These are phyloP conservation scores for Pythium diclinum DNA, from an alignment of 352 stramenopile genomes.

Conservation along the genomic window DNA sequence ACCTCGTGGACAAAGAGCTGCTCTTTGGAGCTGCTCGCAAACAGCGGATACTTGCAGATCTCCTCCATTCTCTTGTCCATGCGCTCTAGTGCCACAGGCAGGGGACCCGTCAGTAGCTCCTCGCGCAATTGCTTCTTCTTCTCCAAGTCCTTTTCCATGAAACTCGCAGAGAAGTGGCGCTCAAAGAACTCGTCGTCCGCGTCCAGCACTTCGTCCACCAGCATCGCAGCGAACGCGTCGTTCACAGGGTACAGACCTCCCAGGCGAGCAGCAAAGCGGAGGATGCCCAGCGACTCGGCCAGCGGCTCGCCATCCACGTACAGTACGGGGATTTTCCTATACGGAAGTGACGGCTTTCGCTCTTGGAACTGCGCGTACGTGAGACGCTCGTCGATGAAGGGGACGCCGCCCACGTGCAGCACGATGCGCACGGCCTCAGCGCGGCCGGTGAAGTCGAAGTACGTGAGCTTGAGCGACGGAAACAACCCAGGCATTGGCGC, in stretches of 20 bases:
- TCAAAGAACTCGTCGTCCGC: slow-evolving; percentile 26
- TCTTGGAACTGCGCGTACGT: slow-evolving; percentile 23
- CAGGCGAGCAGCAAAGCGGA: slow-evolving; percentile 61
- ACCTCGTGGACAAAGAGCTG: slow-evolving; percentile 26
- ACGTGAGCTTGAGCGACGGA: slow-evolving; percentile 27
- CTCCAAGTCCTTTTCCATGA: slow-evolving; percentile 11
- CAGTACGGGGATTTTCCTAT: slow-evolving; percentile 29
- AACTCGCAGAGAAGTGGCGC: background rate
- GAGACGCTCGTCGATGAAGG: slow-evolving; percentile 37
- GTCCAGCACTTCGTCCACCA: slow-evolving; percentile 31
- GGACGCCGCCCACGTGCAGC: slow-evolving; percentile 28
- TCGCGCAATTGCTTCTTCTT: slow-evolving; percentile 27
- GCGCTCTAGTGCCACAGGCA: slow-evolving; percentile 3
- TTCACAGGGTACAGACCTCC: slow-evolving; percentile 30
- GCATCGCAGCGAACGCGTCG: slow-evolving; percentile 17
- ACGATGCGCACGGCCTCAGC: slow-evolving; percentile 30
- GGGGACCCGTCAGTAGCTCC: background rate
- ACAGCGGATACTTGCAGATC: background rate
- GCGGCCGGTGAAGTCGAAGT: slow-evolving; percentile 33
- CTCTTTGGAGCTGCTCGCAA: background rate
- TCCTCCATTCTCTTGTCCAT: slow-evolving; percentile 16
- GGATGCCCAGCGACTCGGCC: slow-evolving; percentile 44
- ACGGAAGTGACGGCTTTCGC: slow-evolving; percentile 29
- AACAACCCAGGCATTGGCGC: background rate
- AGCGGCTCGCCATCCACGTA: slow-evolving; percentile 42